Conservation (phyloP, 169 alveolate genomes). For the Pseudocohnilembus persalinus region DNA sequence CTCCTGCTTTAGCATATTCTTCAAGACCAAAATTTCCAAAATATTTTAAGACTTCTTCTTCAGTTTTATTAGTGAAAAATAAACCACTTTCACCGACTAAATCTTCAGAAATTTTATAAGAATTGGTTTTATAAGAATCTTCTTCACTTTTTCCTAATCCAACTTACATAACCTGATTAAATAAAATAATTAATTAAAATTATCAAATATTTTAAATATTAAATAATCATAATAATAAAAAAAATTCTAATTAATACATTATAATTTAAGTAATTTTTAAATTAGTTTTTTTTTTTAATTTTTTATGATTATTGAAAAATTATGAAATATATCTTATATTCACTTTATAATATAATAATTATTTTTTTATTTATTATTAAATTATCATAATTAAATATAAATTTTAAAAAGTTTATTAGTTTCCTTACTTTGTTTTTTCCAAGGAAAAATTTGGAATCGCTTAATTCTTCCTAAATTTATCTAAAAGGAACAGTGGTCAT, state of each 20-base stretch:
- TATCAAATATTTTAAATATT: too few relatives aligned
- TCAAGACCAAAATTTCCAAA: conserved; percentile 23
- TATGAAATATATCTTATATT: too few relatives aligned
- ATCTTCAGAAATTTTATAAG: conserved; percentile 29
- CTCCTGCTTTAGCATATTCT: conserved; percentile 60
- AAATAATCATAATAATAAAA: too few relatives aligned
- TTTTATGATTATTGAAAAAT: too few relatives aligned
- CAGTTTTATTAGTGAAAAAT: conserved; percentile 14
- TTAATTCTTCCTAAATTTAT: conserved; percentile 32
- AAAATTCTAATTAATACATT: too few relatives aligned
- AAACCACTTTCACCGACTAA: conserved; percentile 35
- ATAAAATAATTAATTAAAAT: too few relatives aligned
- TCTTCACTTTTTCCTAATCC: conserved; percentile 56
- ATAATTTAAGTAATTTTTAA: too few relatives aligned
- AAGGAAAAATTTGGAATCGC: conserved; percentile 51
- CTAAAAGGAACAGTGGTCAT: conserved; percentile 63
- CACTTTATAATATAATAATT: too few relatives aligned
- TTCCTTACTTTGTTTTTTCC: conserved; percentile 56
- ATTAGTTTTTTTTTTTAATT: too few relatives aligned
- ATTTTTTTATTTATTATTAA: too few relatives aligned
- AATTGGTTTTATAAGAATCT: conserved; percentile 38
- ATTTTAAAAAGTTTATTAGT: neutral
- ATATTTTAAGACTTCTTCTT: conserved; percentile 26
- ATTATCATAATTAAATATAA: neutral
- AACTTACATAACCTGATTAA: conserved; percentile 46